Conservation (phyloP, 192 early-diverging fungal genomes). For the Spinellus fusiger region DNA sequence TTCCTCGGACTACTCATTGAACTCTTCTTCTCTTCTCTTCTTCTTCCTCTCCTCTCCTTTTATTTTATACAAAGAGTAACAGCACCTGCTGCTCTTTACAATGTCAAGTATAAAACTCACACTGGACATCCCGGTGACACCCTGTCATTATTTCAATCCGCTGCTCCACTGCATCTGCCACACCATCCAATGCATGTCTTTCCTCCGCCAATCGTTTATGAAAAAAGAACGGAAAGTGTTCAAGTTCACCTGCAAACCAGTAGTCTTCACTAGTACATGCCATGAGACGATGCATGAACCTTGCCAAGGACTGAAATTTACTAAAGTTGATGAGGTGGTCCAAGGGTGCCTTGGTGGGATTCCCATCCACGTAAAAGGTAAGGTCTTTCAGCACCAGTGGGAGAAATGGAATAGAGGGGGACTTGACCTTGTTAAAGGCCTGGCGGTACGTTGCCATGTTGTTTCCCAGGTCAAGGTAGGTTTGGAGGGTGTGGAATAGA, state of each 20-base stretch:
- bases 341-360: conserved; percentile 33
- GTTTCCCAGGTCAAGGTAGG: conserved; percentile 49
- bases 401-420: conserved; percentile 55
- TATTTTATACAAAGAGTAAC: not conserved
- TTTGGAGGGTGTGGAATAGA: conserved; percentile 44
- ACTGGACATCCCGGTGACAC: not conserved
- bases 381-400: conserved; percentile 69
- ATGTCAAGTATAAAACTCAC: too few species aligned
- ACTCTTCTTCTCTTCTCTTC: too few species aligned
- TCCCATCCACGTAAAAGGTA: conserved; percentile 71
- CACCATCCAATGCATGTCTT: not conserved
- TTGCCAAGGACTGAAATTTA: conserved; percentile 37
- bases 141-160: not conserved
- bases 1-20: too few species aligned
- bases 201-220: not conserved
- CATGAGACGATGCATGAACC: conserved; percentile 33
- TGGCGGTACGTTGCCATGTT: conserved; percentile 65
- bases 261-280: conserved; percentile 32
- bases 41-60: not conserved
- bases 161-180: not conserved
- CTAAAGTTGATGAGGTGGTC: conserved; percentile 38
- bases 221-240: conserved; percentile 20
- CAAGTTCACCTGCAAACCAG: conserved; percentile 37
- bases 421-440: conserved; percentile 34
- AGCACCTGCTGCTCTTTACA: too few species aligned